A percentile compares a stretch with the other conserved stretches of the same genome.
Evolutionary conservation across 306 rosid genomes (phyloP).

Genomic region (Quercus cerris): DNA sequence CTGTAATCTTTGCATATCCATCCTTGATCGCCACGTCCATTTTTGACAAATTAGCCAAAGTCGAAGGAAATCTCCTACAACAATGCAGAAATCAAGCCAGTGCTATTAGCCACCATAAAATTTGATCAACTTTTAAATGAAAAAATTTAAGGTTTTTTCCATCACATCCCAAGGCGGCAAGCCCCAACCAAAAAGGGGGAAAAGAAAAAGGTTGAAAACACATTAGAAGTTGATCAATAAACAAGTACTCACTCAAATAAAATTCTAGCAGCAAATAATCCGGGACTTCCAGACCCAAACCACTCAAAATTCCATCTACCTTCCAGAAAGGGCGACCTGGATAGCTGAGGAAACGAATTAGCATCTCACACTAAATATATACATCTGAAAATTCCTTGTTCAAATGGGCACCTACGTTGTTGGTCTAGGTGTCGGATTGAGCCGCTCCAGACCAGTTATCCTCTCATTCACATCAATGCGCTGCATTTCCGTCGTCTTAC

Average conservation of each 20-base stretch:
- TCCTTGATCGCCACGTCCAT: constrained; percentile 78
- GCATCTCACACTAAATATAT: constrained; percentile 27
- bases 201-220: neutral
- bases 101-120: constrained; percentile 10
- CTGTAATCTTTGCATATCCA: constrained; percentile 79
- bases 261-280: constrained; percentile 65
- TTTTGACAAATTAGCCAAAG: constrained; percentile 76
- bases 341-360: constrained; percentile 39
- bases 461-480: constrained; percentile 92
- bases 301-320: constrained; percentile 96
- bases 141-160: neutral
- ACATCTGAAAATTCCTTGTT: neutral
- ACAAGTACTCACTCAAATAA: constrained; percentile 68
- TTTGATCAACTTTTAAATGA: constrained; percentile 1
- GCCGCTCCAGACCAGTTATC: constrained; percentile 89
- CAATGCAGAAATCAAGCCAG: constrained; percentile 12
- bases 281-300: constrained; percentile 85
- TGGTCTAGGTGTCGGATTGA: constrained; percentile 95
- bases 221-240: neutral
- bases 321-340: constrained; percentile 95
- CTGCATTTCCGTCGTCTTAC: constrained; percentile 74
- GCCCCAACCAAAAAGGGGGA: neutral
- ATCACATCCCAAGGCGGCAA: neutral
- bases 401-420: constrained; percentile 61
- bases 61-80: constrained; percentile 81